These are phyloP conservation scores for Capronia coronata DNA, from an alignment of 2,329 filamentous ascomycete species.

Conservation along the genomic window DNA sequence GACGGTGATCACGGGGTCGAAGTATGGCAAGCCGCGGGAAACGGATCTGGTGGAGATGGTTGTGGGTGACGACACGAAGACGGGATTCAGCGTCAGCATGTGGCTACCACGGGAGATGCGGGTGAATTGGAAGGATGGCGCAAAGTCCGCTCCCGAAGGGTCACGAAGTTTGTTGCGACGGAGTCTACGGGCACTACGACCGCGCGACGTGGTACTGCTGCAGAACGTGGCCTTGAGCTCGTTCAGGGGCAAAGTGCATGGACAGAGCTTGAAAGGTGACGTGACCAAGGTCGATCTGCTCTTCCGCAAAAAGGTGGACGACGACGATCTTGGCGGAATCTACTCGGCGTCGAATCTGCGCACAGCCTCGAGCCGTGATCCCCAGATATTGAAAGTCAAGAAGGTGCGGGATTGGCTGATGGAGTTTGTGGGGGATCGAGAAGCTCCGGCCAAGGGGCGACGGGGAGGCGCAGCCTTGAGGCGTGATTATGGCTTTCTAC, in stretches of 20 bases:
- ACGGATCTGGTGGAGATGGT: constrained; percentile 68
- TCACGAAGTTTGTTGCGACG: constrained; percentile 33
- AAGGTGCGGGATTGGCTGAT: constrained; percentile 69
- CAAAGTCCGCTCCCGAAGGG: constrained; percentile 29
- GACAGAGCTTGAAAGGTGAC: constrained; percentile 68
- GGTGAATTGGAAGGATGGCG: constrained; percentile 27
- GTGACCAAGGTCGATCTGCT: constrained; percentile 65
- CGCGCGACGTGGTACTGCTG: constrained; percentile 71
- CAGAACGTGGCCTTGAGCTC: constrained; percentile 71
- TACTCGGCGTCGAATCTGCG: constrained; percentile 51
- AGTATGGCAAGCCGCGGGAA: constrained; percentile 40
- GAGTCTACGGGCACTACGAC: constrained; percentile 47
- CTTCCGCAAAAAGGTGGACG: constrained; percentile 50
- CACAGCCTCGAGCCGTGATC: constrained; percentile 34
- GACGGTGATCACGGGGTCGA: constrained; percentile 58
- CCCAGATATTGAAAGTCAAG: constrained; percentile 57
- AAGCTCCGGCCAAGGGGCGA: constrained; percentile 17
- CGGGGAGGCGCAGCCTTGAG: constrained; percentile 12
- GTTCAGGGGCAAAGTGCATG: constrained; percentile 73
- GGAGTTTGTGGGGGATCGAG: constrained; percentile 54
- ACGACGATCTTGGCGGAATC: constrained; percentile 49
- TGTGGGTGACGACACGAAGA: constrained; percentile 76
- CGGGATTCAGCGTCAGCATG: constrained; percentile 75
- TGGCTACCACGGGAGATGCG: constrained; percentile 54
- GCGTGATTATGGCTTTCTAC: constrained; percentile 28